Evolutionary conservation across 2,329 filamentous ascomycete species (phyloP), one percentile per base, ranked within the genome.

Genomic region (Pyrenophora tritici-repentis): DNA sequence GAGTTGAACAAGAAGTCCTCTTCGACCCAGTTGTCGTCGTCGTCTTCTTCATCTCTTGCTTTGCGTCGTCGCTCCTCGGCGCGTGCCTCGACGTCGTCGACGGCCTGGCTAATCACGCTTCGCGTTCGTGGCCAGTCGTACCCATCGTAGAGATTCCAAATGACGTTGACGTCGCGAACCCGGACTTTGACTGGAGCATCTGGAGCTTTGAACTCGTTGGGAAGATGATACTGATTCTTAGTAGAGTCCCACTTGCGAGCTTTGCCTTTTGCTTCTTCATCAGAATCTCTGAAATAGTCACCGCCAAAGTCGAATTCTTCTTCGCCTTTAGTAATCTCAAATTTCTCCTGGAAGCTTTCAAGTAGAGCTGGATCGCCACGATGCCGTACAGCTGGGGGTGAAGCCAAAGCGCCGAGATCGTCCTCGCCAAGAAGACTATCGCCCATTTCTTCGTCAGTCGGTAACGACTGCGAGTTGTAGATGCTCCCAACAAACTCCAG

Each of bases 1-100:
- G 94, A 99, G 71, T 99, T 97, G 81, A 99, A 99, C 13, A 99
- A 80, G 62, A 95, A 96, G 70, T 99, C 95, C 5, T 91, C 91
- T 73, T 97, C 95, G 89, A 89, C 10, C 86, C 90, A 72, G 26
- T 71, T 65, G 24, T 71, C 66, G 24, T 72, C 63, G 4, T 73
- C 69, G 41, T 96, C 89, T 6, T 66, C 60, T 31, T 86, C 87
- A 45, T 87, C 88, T 73, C 83, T 70, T 66, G 79, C 71, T 45
- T 82, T 79, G 53, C 83, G 77, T 45, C 84, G 83, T 48, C 88
- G 86, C 69, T 97, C 90, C 39, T 88, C 85, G 1, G 91, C 91
- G 70, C 87, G 90, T 36, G 81, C 80, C 73, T 99, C 91, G 1
- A 99, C 88, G 45, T 95, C 87, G 52, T 94, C 86, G 2, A 99